Evolutionary conservation across 441 rosid species (phyloP).

Genomic region (Pelargonium exstipulatum): DNA sequence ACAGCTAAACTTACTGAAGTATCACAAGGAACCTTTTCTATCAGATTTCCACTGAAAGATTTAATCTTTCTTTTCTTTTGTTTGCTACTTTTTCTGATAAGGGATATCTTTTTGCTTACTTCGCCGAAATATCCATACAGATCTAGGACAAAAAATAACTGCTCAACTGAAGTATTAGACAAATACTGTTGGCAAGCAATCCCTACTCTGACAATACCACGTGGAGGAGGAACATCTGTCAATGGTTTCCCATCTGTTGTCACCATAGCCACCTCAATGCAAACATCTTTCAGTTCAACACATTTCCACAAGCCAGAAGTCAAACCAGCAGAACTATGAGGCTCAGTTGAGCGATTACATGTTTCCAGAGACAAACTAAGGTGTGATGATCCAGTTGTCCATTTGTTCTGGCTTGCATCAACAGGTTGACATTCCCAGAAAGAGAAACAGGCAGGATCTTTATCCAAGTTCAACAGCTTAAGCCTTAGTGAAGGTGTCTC

Average conservation of each 20-base stretch:
- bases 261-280: conserved; percentile 78
- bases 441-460: conserved; percentile 96
- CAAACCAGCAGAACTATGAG: conserved; percentile 29
- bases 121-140: conserved; percentile 73
- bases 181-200: conserved; percentile 79
- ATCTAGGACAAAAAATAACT: conserved; percentile 86
- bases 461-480: conserved; percentile 72
- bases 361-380: conserved; percentile 77
- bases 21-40: conserved; percentile 94
- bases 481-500: conserved; percentile 81
- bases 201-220: conserved; percentile 84
- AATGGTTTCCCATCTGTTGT: conserved; percentile 84
- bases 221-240: conserved; percentile 85
- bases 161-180: conserved; percentile 92
- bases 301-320: conserved; percentile 68
- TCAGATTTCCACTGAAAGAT: conserved; percentile 44
- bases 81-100: conserved; percentile 55
- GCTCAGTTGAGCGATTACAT: conserved; percentile 33
- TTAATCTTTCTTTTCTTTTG: conserved; percentile 27
- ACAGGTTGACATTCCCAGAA: conserved; percentile 86
- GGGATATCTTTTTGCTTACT: conserved; percentile 69
- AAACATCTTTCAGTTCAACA: conserved; percentile 67
- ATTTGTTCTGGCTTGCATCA: conserved; percentile 96
- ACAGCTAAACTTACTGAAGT: conserved; percentile 74
- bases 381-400: conserved; percentile 64